Conservation (phyloP, 2,329 filamentous ascomycete species). For the Emmonsiellopsis sp. region DNA sequence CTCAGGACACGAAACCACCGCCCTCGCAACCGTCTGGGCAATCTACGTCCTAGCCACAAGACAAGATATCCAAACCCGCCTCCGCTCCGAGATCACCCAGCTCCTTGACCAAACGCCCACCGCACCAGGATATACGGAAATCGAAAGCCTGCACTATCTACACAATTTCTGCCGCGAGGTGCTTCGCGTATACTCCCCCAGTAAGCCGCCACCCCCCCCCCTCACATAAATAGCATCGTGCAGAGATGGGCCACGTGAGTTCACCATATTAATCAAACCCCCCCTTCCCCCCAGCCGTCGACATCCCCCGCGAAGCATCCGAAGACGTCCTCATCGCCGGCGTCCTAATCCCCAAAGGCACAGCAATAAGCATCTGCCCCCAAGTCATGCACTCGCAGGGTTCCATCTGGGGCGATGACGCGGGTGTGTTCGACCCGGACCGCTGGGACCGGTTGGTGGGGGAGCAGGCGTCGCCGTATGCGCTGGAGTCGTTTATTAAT, state of each 20-base stretch:
- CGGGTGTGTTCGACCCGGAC: slow-evolving; percentile 13
- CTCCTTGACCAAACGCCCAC: slow-evolving; percentile 19
- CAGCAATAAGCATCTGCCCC: neutral
- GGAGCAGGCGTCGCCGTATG: slow-evolving; percentile 14
- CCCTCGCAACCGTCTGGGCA: slow-evolving; percentile 34
- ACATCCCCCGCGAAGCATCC: neutral
- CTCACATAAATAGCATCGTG: no score
- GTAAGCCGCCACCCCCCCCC: slow-evolving; percentile 11
- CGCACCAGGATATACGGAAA: slow-evolving; percentile 23
- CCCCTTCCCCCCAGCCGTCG: neutral
- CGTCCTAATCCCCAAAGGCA: neutral
- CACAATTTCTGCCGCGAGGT: slow-evolving; percentile 39
- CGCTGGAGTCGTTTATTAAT: slow-evolving; percentile 9
- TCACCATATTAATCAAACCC: no score
- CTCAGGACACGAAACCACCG: slow-evolving; percentile 40
- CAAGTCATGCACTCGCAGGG: slow-evolving; percentile 8
- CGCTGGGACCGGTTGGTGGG: slow-evolving; percentile 9
- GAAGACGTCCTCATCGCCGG: neutral
- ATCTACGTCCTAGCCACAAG: slow-evolving; percentile 31
- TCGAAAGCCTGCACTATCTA: slow-evolving; percentile 32
- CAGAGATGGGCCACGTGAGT: no score
- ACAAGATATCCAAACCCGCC: slow-evolving; percentile 28
- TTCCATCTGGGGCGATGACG: slow-evolving; percentile 14
- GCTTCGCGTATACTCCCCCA: slow-evolving; percentile 33
- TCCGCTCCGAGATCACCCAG: slow-evolving; percentile 32